These are phyloP conservation scores for Pythium folliculosum DNA, from an alignment of 352 stramenopile species.

Conservation along the genomic window DNA sequence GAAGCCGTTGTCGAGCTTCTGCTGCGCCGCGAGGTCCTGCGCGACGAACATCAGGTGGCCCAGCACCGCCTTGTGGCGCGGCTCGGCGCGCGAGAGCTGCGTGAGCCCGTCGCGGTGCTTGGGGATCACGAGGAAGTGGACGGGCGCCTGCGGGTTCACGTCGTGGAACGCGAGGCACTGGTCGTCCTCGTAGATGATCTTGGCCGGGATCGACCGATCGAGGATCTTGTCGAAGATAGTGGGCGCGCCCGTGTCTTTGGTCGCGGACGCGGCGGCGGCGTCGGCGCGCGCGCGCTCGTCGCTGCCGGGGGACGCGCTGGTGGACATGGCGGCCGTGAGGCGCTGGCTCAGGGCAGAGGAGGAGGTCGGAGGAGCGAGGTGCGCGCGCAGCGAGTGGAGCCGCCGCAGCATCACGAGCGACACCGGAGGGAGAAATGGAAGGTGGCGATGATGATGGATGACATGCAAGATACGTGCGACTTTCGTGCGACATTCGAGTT, in stretches of 20 bases:
- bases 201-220: constrained; percentile 91
- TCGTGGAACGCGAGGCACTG: constrained; percentile 97
- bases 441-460: constrained; percentile 1
- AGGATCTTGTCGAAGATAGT: constrained; percentile 99
- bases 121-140: constrained; percentile 97
- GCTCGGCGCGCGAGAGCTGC: constrained; percentile 86
- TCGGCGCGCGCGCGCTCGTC: constrained; percentile 71
- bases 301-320: constrained; percentile 19
- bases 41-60: constrained; percentile 93
- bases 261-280: constrained; percentile 40
- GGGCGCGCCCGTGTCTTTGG: constrained; percentile 38
- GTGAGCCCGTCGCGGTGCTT: constrained; percentile 94
- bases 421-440: too few species aligned
- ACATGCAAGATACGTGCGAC: constrained; percentile 14
- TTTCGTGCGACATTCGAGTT: constrained; percentile 10
- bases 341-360: background rate
- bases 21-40: constrained; percentile 91
- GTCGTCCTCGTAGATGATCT: constrained; percentile 96
- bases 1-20: constrained; percentile 91
- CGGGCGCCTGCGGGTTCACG: constrained; percentile 94
- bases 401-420: constrained; percentile 23
- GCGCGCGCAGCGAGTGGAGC: constrained; percentile 20
- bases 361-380: constrained; percentile 20
- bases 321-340: constrained; percentile 43
- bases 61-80: constrained; percentile 93